Base-by-base conservation (phyloP, 2,329 filamentous ascomycete genomes). In the Pseudocercospora fuligena region DNA sequence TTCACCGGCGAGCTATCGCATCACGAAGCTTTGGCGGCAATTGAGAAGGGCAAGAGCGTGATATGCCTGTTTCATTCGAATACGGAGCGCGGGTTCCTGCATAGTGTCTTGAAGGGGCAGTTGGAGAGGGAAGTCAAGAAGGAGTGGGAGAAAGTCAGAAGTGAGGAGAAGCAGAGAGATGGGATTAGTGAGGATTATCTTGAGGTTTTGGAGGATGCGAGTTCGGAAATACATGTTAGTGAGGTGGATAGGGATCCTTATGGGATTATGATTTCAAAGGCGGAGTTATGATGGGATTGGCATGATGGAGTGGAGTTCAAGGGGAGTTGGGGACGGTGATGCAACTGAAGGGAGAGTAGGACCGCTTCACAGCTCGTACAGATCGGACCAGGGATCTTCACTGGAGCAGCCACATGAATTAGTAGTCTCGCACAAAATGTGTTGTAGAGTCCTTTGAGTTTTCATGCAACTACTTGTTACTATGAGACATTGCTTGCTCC, bases 1-100 rank as follows among this genome's bases (percentile, higher is more conserved):
- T 92, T 99, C 73, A 98, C 93, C 0, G 95, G 95, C 1, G 95
- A 99, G 82, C 87, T 98, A 84, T 92, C 88, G 74, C 95, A 99
- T 77, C 95, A 99, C 77, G 93, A 95, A 70, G 93, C 94, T 2
- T 85, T 99, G 65, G 88, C 91, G 46, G 92, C 93, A 1, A 92
- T 92, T 29, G 94, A 97, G 82, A 87, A 89, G 66, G 94, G 94
- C 1, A 90, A 90, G 69, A 90, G 89, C 63, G 92, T 98, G 0
- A 87, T 98, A 60, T 91, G 90, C 47, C 85, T 97, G 57, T 97
- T 97, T 74, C 95, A 99, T 78, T 94, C 91, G 73, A 98, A 98
- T 79, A 95, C 92, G 0, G 95, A 99, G 82, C 84, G 95, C 40
- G 90, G 88, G 0, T 99, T 94, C 76, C 80, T 99, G 73, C 85